phyloP scores from a whole-genome alignment of 768 basidiomycete genomes.

The Pleurotus ostreatus region DNA sequence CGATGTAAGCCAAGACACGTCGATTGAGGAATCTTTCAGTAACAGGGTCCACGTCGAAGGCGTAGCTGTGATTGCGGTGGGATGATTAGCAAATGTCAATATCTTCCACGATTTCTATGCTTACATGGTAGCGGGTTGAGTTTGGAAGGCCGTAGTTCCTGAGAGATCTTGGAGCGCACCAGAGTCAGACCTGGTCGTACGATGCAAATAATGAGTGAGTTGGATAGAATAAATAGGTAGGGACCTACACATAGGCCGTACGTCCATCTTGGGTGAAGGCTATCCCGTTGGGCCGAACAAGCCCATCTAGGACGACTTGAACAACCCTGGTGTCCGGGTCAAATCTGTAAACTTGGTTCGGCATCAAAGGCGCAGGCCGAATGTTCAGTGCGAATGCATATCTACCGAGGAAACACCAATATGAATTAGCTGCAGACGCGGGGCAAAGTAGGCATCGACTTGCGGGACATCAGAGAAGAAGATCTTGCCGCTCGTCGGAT shows the following conservation, averaged over 20 bases:
- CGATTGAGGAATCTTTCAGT: slow-evolving; percentile 54
- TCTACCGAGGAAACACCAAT: slow-evolving; percentile 25
- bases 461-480: slow-evolving; percentile 78
- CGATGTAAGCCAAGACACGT: slow-evolving; percentile 62
- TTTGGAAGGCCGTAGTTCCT: slow-evolving; percentile 41
- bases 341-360: slow-evolving; percentile 76
- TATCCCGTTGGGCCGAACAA: slow-evolving; percentile 69
- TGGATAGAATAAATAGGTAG: neutral
- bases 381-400: slow-evolving; percentile 65
- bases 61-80: slow-evolving; percentile 40
- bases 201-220: neutral
- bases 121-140: slow-evolving; percentile 64
- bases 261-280: slow-evolving; percentile 63
- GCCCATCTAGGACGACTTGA: slow-evolving; percentile 70
- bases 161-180: slow-evolving; percentile 40
- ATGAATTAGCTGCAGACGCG: neutral
- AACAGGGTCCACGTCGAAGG: slow-evolving; percentile 58
- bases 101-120: slow-evolving; percentile 14
- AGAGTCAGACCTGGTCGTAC: slow-evolving; percentile 41
- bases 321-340: slow-evolving; percentile 62
- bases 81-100: too few species aligned
- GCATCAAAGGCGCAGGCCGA: slow-evolving; percentile 60
- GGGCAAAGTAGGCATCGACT: slow-evolving; percentile 13
- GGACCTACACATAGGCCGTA: slow-evolving; percentile 55
- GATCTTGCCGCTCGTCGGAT: slow-evolving; percentile 56